Evolutionary conservation across 2,329 filamentous ascomycete genomes (phyloP).

Genomic region (Diplodia intermedia): DNA sequence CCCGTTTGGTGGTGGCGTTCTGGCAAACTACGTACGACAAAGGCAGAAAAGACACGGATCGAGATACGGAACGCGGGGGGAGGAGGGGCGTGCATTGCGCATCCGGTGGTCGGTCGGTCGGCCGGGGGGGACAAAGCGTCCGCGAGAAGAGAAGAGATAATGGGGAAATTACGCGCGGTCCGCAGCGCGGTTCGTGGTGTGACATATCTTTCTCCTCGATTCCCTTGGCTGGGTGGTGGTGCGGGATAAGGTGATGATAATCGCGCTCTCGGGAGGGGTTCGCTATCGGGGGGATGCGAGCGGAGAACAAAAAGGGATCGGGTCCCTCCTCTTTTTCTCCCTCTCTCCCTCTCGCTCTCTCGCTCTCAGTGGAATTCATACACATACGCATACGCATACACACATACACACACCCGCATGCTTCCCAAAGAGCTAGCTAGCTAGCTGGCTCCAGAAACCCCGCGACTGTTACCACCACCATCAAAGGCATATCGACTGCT

Average conservation of each 20-base stretch:
- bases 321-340: not conserved
- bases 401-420: not conserved
- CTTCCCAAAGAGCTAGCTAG: not conserved
- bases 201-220: not conserved
- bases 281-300: not conserved
- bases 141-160: not conserved
- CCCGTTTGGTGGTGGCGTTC: too few species aligned
- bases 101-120: not conserved
- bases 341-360: not conserved
- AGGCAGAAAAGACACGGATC: too few species aligned
- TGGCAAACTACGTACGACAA: too few species aligned
- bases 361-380: not conserved
- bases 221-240: not conserved
- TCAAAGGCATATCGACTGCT: not conserved
- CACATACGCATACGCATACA: not conserved
- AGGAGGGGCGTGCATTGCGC: not conserved
- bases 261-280: not conserved
- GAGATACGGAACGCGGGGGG: not conserved
- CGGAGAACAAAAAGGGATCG: not conserved
- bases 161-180: not conserved
- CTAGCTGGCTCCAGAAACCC: not conserved
- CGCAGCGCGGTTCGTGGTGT: constrained; percentile 26
- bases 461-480: not conserved
- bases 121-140: too few species aligned
- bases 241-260: constrained; percentile 21